Conservation (phyloP, 306 rosid genomes). For the Prosopis cineraria region DNA sequence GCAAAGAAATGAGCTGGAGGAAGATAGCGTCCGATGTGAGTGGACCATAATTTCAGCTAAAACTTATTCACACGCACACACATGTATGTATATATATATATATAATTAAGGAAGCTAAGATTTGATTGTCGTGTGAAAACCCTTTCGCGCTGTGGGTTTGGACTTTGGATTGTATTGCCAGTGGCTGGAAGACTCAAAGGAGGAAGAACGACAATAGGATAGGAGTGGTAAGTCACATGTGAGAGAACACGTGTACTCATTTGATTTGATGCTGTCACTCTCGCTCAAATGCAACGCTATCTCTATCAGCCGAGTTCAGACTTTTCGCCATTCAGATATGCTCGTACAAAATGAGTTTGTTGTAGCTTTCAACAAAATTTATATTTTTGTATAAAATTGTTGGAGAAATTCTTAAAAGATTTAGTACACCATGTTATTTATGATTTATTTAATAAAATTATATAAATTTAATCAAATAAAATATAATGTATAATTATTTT, state of each 20-base stretch:
- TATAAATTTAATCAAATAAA: no score
- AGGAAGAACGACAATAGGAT: not conserved
- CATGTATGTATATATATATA: not conserved
- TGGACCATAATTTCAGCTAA: not conserved
- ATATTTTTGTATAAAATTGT: no score
- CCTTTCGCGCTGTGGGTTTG: not conserved
- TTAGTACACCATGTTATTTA: no score
- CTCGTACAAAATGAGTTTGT: no score
- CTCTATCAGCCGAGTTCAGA: not conserved
- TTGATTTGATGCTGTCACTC: not conserved
- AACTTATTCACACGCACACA: not conserved
- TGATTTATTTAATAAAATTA: no score
- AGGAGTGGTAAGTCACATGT: not conserved
- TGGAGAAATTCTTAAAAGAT: no score
- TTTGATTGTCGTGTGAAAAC: not conserved
- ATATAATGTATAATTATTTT: no score
- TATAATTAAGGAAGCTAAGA: not conserved
- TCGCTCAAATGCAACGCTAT: not conserved
- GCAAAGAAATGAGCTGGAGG: not conserved
- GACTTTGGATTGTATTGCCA: not conserved
- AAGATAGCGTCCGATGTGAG: not conserved
- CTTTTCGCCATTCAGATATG: no score
- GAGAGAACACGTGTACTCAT: not conserved
- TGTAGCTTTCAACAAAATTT: no score
- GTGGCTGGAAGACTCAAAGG: not conserved